Evolutionary conservation across 225 moss, liverwort and hornwort genomes (phyloP).

Genomic region (Neckera pumila): DNA sequence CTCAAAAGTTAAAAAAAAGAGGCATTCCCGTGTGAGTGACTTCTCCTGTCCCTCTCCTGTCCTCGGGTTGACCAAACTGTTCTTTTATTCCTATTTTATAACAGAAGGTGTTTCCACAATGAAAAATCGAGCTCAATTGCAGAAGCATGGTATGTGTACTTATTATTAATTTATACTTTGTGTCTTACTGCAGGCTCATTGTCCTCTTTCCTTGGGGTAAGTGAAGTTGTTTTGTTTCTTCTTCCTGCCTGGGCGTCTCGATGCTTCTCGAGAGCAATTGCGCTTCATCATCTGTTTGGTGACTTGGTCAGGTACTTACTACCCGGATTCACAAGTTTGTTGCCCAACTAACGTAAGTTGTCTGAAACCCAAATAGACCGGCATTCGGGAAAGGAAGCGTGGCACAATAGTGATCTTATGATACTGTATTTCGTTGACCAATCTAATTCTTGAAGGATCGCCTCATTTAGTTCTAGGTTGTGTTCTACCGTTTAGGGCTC

Average conservation of each 20-base stretch:
- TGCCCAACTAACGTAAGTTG: background rate
- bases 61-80: too few species aligned
- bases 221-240: background rate
- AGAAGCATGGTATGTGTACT: too few species aligned
- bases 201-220: background rate
- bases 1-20: too few species aligned
- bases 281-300: too few species aligned
- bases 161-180: too few species aligned
- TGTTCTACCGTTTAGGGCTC: background rate
- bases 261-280: background rate
- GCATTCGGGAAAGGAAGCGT: background rate
- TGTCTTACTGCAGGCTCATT: background rate
- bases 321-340: background rate
- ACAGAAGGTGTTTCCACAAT: too few species aligned
- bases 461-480: background rate
- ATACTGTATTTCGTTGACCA: background rate
- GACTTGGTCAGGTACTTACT: too few species aligned
- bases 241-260: background rate
- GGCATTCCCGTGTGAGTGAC: too few species aligned
- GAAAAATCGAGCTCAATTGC: too few species aligned
- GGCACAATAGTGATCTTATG: background rate
- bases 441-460: background rate
- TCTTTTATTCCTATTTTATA: too few species aligned
- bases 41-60: too few species aligned
- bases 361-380: background rate